Percentiles rank a stretch among this genome's conserved stretches.
These are phyloP conservation scores for Microthlaspi erraticum DNA, from an alignment of 345 rosid species.

Conservation along the genomic window DNA sequence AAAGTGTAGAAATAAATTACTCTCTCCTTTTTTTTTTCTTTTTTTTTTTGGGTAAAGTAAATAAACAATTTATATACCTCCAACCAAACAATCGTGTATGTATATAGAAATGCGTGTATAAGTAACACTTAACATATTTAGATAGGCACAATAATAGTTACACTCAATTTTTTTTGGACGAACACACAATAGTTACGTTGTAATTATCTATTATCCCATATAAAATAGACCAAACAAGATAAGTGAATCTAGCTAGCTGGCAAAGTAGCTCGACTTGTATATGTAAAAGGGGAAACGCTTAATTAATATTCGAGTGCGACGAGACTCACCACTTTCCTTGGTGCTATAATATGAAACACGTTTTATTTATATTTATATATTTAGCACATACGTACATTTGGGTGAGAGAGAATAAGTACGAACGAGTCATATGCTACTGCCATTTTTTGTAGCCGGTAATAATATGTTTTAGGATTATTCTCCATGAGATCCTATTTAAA, in stretches of 20 bases:
- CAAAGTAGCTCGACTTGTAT: conserved; percentile 22
- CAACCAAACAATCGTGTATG: background rate
- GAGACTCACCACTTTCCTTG: conserved; percentile 27
- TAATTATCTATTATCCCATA: conserved; percentile 7
- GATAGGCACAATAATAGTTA: conserved; percentile 1
- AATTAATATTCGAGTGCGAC: conserved; percentile 15
- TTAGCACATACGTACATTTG: background rate
- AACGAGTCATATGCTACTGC: conserved; percentile 8
- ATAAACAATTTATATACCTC: background rate
- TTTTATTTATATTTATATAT: conserved; percentile 8
- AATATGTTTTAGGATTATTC: conserved; percentile 16
- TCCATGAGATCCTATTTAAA: conserved; percentile 1
- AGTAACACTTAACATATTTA: background rate
- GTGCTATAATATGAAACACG: conserved; percentile 31
- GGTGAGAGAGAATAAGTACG: conserved; percentile 21
- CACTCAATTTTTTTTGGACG: too few relatives aligned
- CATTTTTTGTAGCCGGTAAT: background rate
- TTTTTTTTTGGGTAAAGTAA: background rate
- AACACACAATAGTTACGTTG: too few relatives aligned
- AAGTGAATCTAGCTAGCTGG: conserved; percentile 27
- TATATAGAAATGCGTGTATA: conserved; percentile 8
- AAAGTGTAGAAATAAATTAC: too few relatives aligned
- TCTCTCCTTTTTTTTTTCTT: too few relatives aligned
- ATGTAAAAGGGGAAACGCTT: conserved; percentile 14
- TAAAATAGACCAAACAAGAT: conserved; percentile 37